Percentiles rank a stretch among this genome's conserved stretches.
phyloP scores from a whole-genome alignment of 2,329 filamentous ascomycete species.

The Fusarium brevicatenulatum region DNA sequence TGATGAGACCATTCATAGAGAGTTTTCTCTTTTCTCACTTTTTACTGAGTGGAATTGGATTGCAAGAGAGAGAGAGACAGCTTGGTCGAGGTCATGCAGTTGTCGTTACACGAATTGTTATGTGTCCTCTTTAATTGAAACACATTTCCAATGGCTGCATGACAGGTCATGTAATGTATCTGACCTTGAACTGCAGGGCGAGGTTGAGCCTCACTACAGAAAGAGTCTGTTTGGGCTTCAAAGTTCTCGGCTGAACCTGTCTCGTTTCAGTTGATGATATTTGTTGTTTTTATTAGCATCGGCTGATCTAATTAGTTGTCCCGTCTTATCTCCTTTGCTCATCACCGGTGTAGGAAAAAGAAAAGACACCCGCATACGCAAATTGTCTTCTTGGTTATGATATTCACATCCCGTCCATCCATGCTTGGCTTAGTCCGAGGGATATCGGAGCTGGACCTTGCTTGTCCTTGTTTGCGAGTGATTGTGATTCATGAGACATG shows the following conservation, averaged over 20 bases:
- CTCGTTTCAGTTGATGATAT: background rate
- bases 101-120: background rate
- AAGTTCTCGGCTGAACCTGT: background rate
- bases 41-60: background rate
- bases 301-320: background rate
- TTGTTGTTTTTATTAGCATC: background rate
- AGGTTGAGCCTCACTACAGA: slow-evolving; percentile 3
- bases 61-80: background rate
- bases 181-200: background rate
- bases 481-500: background rate
- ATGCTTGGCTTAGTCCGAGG: slow-evolving; percentile 1
- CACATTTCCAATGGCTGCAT: background rate
- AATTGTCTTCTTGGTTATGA: background rate
- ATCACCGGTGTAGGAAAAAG: slow-evolving; percentile 12
- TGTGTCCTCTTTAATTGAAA: background rate
- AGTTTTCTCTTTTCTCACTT: slow-evolving; percentile 18
- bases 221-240: background rate
- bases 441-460: background rate
- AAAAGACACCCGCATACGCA: slow-evolving; percentile 21
- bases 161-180: background rate
- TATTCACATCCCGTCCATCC: background rate
- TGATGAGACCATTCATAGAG: background rate
- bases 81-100: background rate
- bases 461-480: background rate
- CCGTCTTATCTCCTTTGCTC: slow-evolving; percentile 16